Conservation (phyloP, 495 filamentous ascomycete genomes). For the Parachaetomium inaequale region DNA sequence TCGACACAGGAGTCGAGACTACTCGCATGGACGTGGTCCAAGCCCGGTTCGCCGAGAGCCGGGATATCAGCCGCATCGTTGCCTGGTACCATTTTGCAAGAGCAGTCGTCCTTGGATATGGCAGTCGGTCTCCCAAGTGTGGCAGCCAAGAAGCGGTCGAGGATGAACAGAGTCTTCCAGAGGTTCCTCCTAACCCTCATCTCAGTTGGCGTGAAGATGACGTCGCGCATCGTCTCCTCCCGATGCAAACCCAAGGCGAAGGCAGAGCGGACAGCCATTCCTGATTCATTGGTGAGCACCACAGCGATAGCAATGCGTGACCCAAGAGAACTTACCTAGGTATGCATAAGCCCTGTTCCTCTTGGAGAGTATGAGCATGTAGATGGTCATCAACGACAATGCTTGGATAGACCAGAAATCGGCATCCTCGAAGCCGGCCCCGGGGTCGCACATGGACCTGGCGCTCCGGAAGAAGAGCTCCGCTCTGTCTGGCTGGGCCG, state of each 20-base stretch:
- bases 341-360: constrained; percentile 60
- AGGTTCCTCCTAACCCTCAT: constrained; percentile 50
- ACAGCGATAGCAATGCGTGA: neutral
- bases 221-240: constrained; percentile 52
- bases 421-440: constrained; percentile 57
- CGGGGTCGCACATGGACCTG: constrained; percentile 51
- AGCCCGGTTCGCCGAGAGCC: constrained; percentile 28
- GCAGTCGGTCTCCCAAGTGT: constrained; percentile 57
- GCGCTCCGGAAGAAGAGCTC: constrained; percentile 60
- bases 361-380: constrained; percentile 55
- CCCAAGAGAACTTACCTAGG: constrained; percentile 40
- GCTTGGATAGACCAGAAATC: constrained; percentile 63
- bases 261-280: constrained; percentile 61
- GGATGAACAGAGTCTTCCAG: constrained; percentile 59
- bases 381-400: constrained; percentile 57
- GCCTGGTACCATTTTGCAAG: constrained; percentile 36
- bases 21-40: constrained; percentile 27
- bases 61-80: constrained; percentile 41
- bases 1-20: constrained; percentile 54
- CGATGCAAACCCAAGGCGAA: constrained; percentile 59
- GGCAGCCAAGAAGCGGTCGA: constrained; percentile 58
- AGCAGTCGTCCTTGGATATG: constrained; percentile 61
- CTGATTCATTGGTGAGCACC: constrained; percentile 30
- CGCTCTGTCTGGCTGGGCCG: constrained; percentile 45
- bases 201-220: constrained; percentile 45